Conservation (phyloP, 225 moss, liverwort and hornwort genomes). For the Physcomitrium patens region DNA sequence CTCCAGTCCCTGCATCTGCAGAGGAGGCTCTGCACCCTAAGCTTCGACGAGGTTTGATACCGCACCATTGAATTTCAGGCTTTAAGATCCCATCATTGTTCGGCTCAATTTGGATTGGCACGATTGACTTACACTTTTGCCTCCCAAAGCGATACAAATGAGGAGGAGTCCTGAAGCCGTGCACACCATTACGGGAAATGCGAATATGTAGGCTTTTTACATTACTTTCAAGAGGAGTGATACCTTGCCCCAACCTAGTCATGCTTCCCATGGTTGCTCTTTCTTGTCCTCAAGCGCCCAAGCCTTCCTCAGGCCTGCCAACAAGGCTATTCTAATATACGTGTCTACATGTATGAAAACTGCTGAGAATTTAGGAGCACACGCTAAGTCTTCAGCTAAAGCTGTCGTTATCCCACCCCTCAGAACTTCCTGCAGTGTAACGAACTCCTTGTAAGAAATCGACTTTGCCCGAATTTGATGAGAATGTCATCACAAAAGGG, state of each 20-base stretch:
- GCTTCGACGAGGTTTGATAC: slow-evolving; percentile 24
- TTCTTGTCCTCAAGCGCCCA: slow-evolving; percentile 18
- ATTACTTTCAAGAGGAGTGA: slow-evolving; percentile 31
- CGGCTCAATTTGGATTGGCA: slow-evolving; percentile 20
- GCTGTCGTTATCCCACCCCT: neutral
- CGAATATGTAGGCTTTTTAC: slow-evolving; percentile 30
- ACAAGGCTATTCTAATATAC: slow-evolving; percentile 31
- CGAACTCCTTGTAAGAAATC: neutral
- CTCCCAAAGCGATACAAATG: slow-evolving; percentile 24
- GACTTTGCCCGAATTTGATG: neutral
- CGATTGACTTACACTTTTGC: neutral
- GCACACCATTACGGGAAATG: slow-evolving; percentile 19
- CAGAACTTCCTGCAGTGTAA: slow-evolving; percentile 16
- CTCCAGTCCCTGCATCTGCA: slow-evolving; percentile 37
- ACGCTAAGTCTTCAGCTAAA: slow-evolving; percentile 13
- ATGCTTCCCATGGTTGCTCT: slow-evolving; percentile 48
- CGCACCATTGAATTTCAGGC: slow-evolving; percentile 35
- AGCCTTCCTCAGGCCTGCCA: slow-evolving; percentile 33
- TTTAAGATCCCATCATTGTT: slow-evolving; percentile 13
- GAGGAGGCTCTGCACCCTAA: slow-evolving; percentile 36
- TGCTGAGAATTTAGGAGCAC: neutral
- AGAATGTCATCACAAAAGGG: neutral
- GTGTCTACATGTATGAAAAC: slow-evolving; percentile 22
- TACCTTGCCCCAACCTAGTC: slow-evolving; percentile 44
- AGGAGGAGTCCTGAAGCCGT: slow-evolving; percentile 20